phyloP scores from a whole-genome alignment of 768 basidiomycete genomes.

The Trichaptum fuscoviolaceum region DNA sequence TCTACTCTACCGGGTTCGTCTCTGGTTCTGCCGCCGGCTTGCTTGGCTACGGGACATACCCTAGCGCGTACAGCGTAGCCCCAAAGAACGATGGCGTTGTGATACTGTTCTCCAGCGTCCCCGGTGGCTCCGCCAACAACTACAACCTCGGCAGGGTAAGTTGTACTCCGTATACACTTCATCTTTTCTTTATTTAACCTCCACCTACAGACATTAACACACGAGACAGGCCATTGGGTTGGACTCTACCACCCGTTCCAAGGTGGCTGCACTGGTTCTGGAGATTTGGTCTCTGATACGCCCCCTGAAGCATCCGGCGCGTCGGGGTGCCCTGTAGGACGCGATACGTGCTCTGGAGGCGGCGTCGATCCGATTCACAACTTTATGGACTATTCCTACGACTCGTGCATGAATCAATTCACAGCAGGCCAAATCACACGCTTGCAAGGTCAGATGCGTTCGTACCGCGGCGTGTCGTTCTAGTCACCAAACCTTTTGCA shows the following conservation, averaged over 20 bases:
- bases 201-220: slow-evolving; percentile 25
- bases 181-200: background rate
- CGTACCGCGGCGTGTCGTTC: slow-evolving; percentile 11
- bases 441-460: slow-evolving; percentile 14
- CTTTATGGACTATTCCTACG: slow-evolving; percentile 31
- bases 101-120: slow-evolving; percentile 27
- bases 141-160: slow-evolving; percentile 29
- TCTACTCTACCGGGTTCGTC: slow-evolving; percentile 47
- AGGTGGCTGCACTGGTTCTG: slow-evolving; percentile 21
- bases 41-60: slow-evolving; percentile 53
- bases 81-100: slow-evolving; percentile 46
- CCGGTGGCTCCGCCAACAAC: slow-evolving; percentile 34
- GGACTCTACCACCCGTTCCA: slow-evolving; percentile 39
- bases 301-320: slow-evolving; percentile 19
- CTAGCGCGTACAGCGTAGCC: slow-evolving; percentile 31
- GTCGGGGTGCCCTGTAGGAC: slow-evolving; percentile 29
- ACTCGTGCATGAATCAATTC: slow-evolving; percentile 26
- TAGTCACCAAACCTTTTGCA: background rate
- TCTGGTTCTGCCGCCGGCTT: slow-evolving; percentile 36
- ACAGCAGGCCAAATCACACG: slow-evolving; percentile 24
- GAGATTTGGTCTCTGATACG: slow-evolving; percentile 18
- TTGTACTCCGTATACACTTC: background rate
- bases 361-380: slow-evolving; percentile 13
- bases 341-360: slow-evolving; percentile 26
- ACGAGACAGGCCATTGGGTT: slow-evolving; percentile 35